Conservation (phyloP, 140 eudicot genomes). For the Bidens hawaiensis region DNA sequence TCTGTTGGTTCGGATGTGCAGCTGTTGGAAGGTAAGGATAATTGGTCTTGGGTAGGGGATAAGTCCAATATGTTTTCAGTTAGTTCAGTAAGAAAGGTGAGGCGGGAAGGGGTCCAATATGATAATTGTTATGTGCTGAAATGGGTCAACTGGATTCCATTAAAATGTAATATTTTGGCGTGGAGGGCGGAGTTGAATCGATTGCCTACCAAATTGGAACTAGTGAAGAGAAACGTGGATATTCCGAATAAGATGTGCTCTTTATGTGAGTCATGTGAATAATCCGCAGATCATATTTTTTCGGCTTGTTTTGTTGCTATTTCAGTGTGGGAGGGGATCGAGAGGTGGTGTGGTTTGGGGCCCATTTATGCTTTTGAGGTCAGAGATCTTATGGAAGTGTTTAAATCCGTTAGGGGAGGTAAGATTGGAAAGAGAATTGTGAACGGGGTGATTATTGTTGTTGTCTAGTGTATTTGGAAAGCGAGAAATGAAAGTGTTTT, state of each 20-base stretch:
- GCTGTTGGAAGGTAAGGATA: neutral
- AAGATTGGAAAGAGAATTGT: neutral
- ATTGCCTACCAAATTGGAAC: neutral
- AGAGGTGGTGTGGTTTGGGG: neutral
- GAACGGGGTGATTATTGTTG: neutral
- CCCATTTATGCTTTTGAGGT: neutral
- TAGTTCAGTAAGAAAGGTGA: neutral
- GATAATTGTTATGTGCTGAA: neutral
- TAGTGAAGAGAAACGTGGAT: neutral
- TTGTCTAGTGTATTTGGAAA: neutral
- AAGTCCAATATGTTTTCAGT: neutral
- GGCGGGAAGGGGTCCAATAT: neutral
- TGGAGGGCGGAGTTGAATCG: neutral
- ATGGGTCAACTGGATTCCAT: neutral
- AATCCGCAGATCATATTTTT: neutral
- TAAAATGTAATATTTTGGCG: neutral
- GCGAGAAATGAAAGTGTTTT: neutral
- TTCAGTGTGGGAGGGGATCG: neutral
- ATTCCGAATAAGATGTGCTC: neutral
- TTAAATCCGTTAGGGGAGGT: neutral
- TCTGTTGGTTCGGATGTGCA: neutral
- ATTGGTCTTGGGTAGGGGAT: neutral
- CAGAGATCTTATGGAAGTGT: neutral
- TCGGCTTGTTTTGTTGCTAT: neutral
- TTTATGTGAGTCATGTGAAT: neutral